These are phyloP conservation scores for Opeltia flavorubescens DNA, from an alignment of 495 filamentous ascomycete genomes.

Conservation along the genomic window DNA sequence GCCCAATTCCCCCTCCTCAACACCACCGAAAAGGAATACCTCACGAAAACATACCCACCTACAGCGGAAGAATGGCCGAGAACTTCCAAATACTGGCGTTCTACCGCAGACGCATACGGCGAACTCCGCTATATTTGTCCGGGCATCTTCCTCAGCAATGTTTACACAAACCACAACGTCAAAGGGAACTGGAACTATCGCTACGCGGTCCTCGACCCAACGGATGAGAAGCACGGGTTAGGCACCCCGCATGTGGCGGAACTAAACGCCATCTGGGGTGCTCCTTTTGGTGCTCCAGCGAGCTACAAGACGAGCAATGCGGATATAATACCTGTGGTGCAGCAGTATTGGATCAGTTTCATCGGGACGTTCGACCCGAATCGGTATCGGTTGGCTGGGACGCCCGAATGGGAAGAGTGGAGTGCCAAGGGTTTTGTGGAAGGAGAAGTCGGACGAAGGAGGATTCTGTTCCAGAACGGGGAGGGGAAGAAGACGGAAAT, in stretches of 20 bases:
- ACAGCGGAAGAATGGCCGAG: constrained; percentile 24
- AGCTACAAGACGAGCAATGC: constrained; percentile 42
- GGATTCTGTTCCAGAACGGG: background rate
- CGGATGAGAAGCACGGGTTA: constrained; percentile 30
- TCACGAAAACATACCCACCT: constrained; percentile 46
- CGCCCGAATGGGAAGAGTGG: constrained; percentile 38
- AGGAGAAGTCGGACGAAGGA: background rate
- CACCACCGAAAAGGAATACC: constrained; percentile 32
- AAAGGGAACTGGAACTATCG: constrained; percentile 45
- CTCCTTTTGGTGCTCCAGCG: constrained; percentile 30
- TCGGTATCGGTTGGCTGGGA: constrained; percentile 24
- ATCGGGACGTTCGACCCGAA: constrained; percentile 53
- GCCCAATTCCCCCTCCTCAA: constrained; percentile 50
- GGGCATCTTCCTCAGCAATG: constrained; percentile 38
- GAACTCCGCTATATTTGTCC: constrained; percentile 67
- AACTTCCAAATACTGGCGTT: constrained; percentile 40
- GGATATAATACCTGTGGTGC: constrained; percentile 40
- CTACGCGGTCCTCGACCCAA: constrained; percentile 45
- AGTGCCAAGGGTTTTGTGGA: constrained; percentile 25
- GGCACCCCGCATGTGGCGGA: constrained; percentile 53
- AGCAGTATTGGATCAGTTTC: constrained; percentile 58
- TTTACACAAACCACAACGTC: constrained; percentile 19
- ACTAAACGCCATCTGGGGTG: constrained; percentile 45
- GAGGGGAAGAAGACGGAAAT: background rate
- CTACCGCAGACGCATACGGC: constrained; percentile 49